These are phyloP conservation scores for Tulasnella sp. DNA, from an alignment of 768 basidiomycete species.

Conservation along the genomic window DNA sequence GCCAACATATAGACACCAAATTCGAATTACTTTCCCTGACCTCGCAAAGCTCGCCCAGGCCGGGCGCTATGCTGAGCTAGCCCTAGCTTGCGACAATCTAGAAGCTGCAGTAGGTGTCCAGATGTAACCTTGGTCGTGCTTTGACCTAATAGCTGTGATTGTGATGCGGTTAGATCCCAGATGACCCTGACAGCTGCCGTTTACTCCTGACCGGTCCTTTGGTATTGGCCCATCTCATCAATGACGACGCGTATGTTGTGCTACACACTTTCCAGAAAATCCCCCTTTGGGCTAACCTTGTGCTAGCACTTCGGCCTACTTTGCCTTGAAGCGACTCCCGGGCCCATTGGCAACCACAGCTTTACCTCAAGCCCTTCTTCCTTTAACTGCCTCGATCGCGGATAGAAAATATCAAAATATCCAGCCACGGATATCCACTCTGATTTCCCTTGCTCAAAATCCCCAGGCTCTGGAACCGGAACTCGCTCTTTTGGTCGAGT, in stretches of 20 bases:
- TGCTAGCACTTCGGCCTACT: constrained; percentile 55
- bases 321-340: constrained; percentile 55
- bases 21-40: constrained; percentile 14
- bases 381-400: constrained; percentile 49
- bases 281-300: background rate
- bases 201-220: constrained; percentile 56
- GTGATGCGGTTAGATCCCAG: background rate
- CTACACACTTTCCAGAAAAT: background rate
- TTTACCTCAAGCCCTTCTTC: constrained; percentile 46
- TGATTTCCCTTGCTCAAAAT: constrained; percentile 34
- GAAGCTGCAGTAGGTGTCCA: constrained; percentile 12
- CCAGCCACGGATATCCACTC: constrained; percentile 46
- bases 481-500: constrained; percentile 45
- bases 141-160: background rate
- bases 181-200: constrained; percentile 37
- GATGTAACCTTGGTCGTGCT: background rate
- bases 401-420: constrained; percentile 56
- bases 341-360: constrained; percentile 44
- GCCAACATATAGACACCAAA: background rate
- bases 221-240: constrained; percentile 60
- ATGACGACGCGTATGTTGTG: constrained; percentile 55
- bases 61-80: constrained; percentile 6
- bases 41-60: constrained; percentile 11
- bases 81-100: constrained; percentile 14
- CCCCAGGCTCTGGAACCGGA: constrained; percentile 42